Evolutionary conservation across 208 protist species (phyloP).

Genomic region (Trypanosoma melophagium): DNA sequence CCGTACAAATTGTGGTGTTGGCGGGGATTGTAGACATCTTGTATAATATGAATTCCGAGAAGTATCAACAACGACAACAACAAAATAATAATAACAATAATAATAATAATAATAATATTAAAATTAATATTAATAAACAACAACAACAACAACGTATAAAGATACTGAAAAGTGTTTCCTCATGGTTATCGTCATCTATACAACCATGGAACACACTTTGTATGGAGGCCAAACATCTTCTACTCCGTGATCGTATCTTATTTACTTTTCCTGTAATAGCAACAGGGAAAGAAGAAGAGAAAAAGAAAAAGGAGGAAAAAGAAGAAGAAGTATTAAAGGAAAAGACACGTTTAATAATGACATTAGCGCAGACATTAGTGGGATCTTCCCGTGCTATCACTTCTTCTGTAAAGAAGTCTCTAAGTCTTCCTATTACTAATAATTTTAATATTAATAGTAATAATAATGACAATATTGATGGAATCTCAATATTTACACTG

Average conservation of each 20-base stretch:
- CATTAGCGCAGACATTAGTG: conserved; percentile 7
- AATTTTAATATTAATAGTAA: not conserved
- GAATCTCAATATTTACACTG: conserved; percentile 2
- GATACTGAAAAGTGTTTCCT: not conserved
- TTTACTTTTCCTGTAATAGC: not conserved
- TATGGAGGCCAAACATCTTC: conserved; percentile 4
- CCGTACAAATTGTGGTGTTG: conserved; percentile 18
- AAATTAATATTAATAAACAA: too few species aligned
- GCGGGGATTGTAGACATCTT: too few species aligned
- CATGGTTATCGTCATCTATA: conserved; percentile 12
- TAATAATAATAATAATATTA: too few species aligned
- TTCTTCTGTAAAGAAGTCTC: not conserved
- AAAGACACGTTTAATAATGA: not conserved
- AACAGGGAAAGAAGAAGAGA: not conserved
- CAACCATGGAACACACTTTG: not conserved
- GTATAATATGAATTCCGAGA: not conserved
- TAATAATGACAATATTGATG: not conserved
- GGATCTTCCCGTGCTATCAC: not conserved
- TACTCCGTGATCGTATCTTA: not conserved
- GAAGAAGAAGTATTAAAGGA: not conserved
- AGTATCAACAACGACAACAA: not conserved
- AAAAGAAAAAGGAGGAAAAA: too few species aligned
- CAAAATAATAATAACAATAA: too few species aligned
- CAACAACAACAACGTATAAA: not conserved
- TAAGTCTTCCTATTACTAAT: too few species aligned